phyloP scores from a whole-genome alignment of 2,329 filamentous ascomycete species.

The Trichoderma harzianum region DNA sequence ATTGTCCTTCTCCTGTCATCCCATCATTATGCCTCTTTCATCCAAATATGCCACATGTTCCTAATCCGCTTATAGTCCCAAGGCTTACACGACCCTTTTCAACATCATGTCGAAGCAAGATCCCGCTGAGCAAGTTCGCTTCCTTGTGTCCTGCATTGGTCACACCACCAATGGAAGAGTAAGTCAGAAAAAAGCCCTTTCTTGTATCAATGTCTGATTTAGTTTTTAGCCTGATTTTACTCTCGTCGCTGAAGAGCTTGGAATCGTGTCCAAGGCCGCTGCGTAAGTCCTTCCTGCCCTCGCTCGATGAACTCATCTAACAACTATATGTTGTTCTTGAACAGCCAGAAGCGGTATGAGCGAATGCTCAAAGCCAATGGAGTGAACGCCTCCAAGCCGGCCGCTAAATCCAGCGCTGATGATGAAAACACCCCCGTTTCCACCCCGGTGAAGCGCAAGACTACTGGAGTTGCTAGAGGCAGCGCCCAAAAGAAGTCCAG shows the following conservation, averaged over 20 bases:
- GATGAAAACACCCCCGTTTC: conserved; percentile 15
- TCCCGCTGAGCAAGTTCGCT: conserved; percentile 57
- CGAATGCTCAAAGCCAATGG: conserved; percentile 60
- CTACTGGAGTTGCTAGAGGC: conserved; percentile 23
- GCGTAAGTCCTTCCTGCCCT: conserved; percentile 54
- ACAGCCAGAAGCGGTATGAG: conserved; percentile 65
- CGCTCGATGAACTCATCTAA: background rate
- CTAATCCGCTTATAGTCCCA: background rate
- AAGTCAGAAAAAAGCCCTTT: conserved; percentile 21
- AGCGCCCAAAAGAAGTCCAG: conserved; percentile 30
- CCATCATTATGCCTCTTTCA: background rate
- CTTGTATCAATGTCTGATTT: background rate
- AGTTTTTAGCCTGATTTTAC: conserved; percentile 58
- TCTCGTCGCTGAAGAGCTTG: conserved; percentile 61
- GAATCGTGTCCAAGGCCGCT: conserved; percentile 62
- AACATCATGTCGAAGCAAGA: conserved; percentile 49
- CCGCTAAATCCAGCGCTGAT: conserved; percentile 15
- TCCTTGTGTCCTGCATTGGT: conserved; percentile 64
- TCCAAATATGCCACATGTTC: background rate
- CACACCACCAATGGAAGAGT: conserved; percentile 60
- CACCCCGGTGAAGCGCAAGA: conserved; percentile 32
- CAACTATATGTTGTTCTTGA: background rate
- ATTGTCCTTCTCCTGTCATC: background rate
- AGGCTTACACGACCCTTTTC: background rate
- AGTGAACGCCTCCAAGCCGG: conserved; percentile 32